Evolutionary conservation across 768 basidiomycete genomes (phyloP).

Genomic region (Pholiota microspora): DNA sequence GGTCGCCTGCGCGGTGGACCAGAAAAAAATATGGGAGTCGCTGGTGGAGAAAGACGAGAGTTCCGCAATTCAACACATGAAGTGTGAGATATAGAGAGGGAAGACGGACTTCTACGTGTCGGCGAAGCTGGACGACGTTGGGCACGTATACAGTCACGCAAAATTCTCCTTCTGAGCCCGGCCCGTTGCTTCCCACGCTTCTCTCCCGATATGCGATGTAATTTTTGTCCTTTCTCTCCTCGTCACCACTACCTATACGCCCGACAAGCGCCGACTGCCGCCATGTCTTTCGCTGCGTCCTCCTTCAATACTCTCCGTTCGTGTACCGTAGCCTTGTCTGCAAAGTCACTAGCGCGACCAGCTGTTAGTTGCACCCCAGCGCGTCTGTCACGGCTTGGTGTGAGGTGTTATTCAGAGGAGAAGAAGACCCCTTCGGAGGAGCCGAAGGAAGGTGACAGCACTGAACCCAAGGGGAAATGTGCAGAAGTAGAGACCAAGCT

Average conservation of each 20-base stretch:
- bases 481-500: conserved; percentile 52
- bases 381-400: conserved; percentile 25
- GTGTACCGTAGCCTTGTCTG: conserved; percentile 57
- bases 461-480: conserved; percentile 25
- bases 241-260: conserved; percentile 12
- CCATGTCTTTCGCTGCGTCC: conserved; percentile 50
- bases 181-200: conserved; percentile 8
- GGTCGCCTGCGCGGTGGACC: neutral
- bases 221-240: conserved; percentile 14
- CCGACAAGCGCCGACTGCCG: conserved; percentile 12
- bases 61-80: neutral
- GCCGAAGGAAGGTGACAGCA: conserved; percentile 24
- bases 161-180: conserved; percentile 9
- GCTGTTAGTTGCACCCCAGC: conserved; percentile 34
- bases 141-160: neutral
- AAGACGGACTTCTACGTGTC: neutral
- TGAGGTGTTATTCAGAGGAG: conserved; percentile 62
- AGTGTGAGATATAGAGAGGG: neutral
- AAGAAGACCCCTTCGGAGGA: conserved; percentile 37
- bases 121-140: neutral
- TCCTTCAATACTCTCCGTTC: conserved; percentile 54
- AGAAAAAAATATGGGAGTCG: neutral
- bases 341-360: conserved; percentile 30
- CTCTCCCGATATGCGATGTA: conserved; percentile 13
- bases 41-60: neutral